Evolutionary conservation across 306 rosid genomes (phyloP), one percentile per base, ranked within the genome.

Genomic region (Medicago lupulina): DNA sequence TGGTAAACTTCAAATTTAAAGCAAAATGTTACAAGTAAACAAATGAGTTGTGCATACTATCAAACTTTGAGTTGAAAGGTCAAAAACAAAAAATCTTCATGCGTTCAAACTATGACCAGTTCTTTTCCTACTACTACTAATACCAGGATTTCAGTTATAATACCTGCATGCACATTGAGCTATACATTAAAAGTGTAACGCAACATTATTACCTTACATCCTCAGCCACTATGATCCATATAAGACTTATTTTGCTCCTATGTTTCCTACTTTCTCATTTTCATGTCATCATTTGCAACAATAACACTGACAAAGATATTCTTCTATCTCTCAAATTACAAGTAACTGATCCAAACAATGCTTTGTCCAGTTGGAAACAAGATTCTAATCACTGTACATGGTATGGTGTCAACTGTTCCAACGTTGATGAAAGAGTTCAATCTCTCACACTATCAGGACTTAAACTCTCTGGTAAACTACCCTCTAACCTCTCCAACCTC

Each of bases 331-430:
- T 84, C 77, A 84, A 61, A 80, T 60, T 58, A 34, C 73, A 76
- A 40, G 47, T 84, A 3, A 71, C n/a, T 21, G 87, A 80, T 49
- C 80, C 84, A 12, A 55, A 53, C 23, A 73, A 72, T 68, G 47
- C 66, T 9, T 66, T 84, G 0, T 60, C 77, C 2, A 7, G 3
- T 0, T 84, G 85, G 87, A 31, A 3, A 13, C 0, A 8, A 7
- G 4, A 74, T 77, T 84, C 85, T 12, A 62, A 54, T 43, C 85
- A 80, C 34, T 84, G 87, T 28, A 60, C 47, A 2, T 84, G 87
- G 87, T 38, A 50, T 9, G 85, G 85, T 43, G 83, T 81, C 3
- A 68, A 76, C 6, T 83, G 89, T 76, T 67, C 77, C 74, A 83
- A 57, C 60, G 8, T 18, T 67, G 78, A 62, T 43, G 41, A 14